Evolutionary conservation across 352 stramenopile genomes (phyloP), one percentile per base, ranked within the genome.

Genomic region (Phytophthora fragariaefolia): DNA sequence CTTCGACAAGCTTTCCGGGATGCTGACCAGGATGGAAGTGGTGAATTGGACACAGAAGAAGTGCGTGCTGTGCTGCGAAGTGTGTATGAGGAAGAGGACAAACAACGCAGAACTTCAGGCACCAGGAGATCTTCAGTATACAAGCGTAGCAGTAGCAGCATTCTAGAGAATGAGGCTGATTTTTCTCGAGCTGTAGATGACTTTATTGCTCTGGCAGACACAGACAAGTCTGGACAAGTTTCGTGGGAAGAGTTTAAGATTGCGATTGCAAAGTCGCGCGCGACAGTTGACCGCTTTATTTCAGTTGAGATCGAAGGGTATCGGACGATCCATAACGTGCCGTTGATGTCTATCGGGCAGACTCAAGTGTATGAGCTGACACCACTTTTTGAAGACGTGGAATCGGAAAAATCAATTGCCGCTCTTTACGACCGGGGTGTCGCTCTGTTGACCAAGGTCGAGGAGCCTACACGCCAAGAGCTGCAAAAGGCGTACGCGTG

Each of bases 181-280:
- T 64, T 95, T 42, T 63, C 87, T 24, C 67, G 69, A 43, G 54
- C 65, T 26, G 86, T 96, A 6, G 76, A 95, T 32, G 86, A 94
- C 26, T 96, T 96, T 38, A 80, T 96, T 48, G 76, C 60, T 2
- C 60, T 95, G 4, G 89, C 87, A 18, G 87, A 95, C 49, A 93
- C 84, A 1, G 87, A 96, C 55, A 73, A 76, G 17, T 95, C 85
- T 12, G 86, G 85, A 5, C 73, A 84, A 58, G 84, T 96, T 17
- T 95, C 87, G 30, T 94, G 86, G 79, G 88, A 96, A 63, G 87
- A 95, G 59, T 96, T 96, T 57, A 93, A 94, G 65, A 69, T 84
- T 24, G 89, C 89, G 6, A 92, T 96, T 69, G 62, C 81, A 1
- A 94, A 94, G 66, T 91, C 83, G 18, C 81, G 86, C 7, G 71